These are phyloP conservation scores for Sporothrix euskadiensis DNA, from an alignment of 2,329 filamentous ascomycete species.

Conservation along the genomic window DNA sequence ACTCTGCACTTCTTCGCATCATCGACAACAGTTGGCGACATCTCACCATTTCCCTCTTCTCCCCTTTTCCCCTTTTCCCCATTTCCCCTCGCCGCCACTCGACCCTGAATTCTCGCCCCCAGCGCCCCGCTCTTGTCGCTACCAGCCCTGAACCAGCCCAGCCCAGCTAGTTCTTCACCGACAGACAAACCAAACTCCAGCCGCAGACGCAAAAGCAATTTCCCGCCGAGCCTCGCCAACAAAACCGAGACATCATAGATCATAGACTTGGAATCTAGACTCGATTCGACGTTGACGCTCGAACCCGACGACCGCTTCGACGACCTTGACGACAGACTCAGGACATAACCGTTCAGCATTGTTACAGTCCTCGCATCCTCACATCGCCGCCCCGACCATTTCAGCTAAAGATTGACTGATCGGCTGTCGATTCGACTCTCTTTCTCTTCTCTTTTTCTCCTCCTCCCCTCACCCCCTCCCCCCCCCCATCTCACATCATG, in stretches of 20 bases:
- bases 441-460: background rate
- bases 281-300: background rate
- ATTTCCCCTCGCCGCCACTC: background rate
- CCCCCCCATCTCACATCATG: slow-evolving; percentile 44
- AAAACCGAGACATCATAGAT: background rate
- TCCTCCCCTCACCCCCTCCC: background rate
- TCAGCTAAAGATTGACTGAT: background rate
- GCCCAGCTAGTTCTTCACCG: slow-evolving; percentile 11
- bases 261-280: background rate
- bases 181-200: background rate
- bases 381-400: background rate
- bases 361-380: background rate
- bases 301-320: background rate
- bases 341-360: too few relatives aligned
- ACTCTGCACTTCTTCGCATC: background rate
- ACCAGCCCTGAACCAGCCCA: background rate
- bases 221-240: background rate
- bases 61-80: background rate
- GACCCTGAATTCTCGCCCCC: background rate
- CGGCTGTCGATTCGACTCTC: background rate
- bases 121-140: slow-evolving; percentile 2
- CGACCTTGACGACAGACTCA: background rate
- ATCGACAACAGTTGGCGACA: slow-evolving; percentile 4
- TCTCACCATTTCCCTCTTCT: background rate
- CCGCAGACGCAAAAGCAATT: slow-evolving; percentile 3